phyloP scores from a whole-genome alignment of 2,329 filamentous ascomycete genomes.

The Bipolaris gigantea region DNA sequence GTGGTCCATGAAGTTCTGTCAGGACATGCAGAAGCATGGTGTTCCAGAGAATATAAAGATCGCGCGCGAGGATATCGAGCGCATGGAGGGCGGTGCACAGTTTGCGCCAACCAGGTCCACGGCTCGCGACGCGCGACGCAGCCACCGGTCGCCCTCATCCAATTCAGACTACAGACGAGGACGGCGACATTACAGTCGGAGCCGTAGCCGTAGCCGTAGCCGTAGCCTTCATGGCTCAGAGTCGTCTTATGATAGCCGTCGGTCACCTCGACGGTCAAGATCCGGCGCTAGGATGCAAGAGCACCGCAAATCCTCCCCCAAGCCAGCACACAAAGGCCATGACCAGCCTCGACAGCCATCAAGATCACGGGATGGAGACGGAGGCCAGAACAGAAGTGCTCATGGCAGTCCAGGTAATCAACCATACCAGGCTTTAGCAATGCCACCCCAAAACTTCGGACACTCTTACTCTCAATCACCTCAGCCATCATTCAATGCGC shows the following conservation, averaged over 20 bases:
- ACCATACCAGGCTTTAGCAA: conserved; percentile 11
- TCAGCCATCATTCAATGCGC: conserved; percentile 21
- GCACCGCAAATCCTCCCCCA: conserved; percentile 17
- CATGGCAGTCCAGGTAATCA: conserved; percentile 8
- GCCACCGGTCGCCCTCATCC: conserved; percentile 21
- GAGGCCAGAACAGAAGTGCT: conserved; percentile 4
- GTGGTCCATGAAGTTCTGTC: conserved; percentile 79
- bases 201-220: conserved; percentile 18
- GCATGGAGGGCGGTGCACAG: conserved; percentile 20
- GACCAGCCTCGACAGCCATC: conserved; percentile 14
- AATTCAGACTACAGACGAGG: conserved; percentile 17
- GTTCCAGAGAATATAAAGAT: conserved; percentile 28
- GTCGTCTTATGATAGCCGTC: conserved; percentile 20
- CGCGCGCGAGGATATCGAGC: conserved; percentile 23
- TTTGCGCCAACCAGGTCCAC: conserved; percentile 3
- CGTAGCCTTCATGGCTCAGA: conserved; percentile 19
- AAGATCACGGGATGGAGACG: conserved; percentile 10
- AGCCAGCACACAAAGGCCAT: conserved; percentile 5
- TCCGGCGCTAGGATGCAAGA: conserved; percentile 17
- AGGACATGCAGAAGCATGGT: conserved; percentile 68
- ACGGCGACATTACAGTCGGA: conserved; percentile 12
- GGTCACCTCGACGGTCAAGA: conserved; percentile 12
- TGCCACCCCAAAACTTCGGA: conserved; percentile 7
- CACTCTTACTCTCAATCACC: conserved; percentile 15
- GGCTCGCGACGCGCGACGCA: conserved; percentile 13